Base-by-base conservation (phyloP, 1,284 basidiomycete genomes). In the Ceratobasidium theobromae region DNA sequence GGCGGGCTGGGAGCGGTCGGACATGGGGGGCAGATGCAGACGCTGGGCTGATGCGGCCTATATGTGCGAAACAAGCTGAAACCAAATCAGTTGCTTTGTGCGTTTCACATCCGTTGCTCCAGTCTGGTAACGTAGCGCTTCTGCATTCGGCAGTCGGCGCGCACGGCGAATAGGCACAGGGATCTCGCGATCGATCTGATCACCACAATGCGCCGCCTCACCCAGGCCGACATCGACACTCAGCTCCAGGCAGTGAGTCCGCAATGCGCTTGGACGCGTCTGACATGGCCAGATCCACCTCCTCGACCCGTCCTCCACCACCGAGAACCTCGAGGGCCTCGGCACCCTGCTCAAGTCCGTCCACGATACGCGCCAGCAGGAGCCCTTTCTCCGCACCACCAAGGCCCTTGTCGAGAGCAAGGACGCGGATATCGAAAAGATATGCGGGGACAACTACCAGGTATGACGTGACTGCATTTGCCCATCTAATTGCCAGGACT, bases 391-490 rank as follows among this genome's bases (percentile, higher is more conserved):
- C 35, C 85, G 89, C 49, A 92, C 89, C 45, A 81, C 98, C 54
- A 89, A 93, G 72, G 82, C 80, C 18, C 91, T 98, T 72, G 91
- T 98, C 54, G 86, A 91, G 72, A 86, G 93, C 70, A 98, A 98
- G 78, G 97, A 99, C 75, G 82, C 84, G 66, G 95, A 99, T 77
- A 99, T 99, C 74, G 93, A 98, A 79, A 86, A 85, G 68, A 95
- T 98, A 77, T 99, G 97, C 77, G 86, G 89, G 67, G 89, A 91
- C 72, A 98, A 98, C 76, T 98, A 99, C 75, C 93, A 96, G 75
- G 80, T 80, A 43, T 46, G 74, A 69, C 35, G 23, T 45, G 33
- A 49, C n/a, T 52, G 30, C 40, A 35, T 46, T 41, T 41, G 45
- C 48, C 40, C 55, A 23, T 25, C 35, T 28, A 9, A 28, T 46